Evolutionary conservation across 805 yeast species (phyloP).

Genomic region (Candida pseudofarinosa): DNA sequence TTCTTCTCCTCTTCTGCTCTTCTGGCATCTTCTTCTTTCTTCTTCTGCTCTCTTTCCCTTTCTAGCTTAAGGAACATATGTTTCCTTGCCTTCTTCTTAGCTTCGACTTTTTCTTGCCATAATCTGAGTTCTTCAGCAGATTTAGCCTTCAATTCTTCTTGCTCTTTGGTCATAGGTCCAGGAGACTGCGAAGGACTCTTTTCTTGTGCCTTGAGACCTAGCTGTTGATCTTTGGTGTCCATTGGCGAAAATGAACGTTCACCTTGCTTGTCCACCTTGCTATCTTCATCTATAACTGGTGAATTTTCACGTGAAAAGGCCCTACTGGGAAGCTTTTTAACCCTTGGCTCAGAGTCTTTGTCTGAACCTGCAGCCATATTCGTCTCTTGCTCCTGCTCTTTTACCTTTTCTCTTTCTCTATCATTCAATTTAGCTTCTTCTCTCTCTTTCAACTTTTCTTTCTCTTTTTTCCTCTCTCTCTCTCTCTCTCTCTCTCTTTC

Average conservation of each 20-base stretch:
- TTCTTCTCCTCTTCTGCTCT: constrained; percentile 25
- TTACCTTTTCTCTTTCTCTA: background rate
- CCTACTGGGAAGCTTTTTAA: constrained; percentile 6
- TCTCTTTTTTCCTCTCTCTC: constrained; percentile 4
- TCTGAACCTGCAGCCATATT: no score
- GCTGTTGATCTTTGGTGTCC: constrained; percentile 1
- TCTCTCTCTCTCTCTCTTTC: background rate
- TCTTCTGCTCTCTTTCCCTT: constrained; percentile 35
- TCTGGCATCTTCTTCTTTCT: constrained; percentile 34
- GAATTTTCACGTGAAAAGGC: constrained; percentile 11
- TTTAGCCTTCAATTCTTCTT: constrained; percentile 32
- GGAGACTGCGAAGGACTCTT: constrained; percentile 13
- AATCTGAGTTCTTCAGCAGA: constrained; percentile 37
- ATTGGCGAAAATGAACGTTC: constrained; percentile 9
- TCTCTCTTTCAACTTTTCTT: constrained; percentile 2
- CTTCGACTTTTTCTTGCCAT: constrained; percentile 43
- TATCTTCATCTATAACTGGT: constrained; percentile 8
- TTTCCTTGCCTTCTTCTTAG: constrained; percentile 38
- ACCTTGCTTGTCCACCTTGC: constrained; percentile 1
- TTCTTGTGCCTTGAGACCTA: background rate
- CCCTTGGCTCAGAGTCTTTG: constrained; percentile 4
- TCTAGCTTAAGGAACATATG: constrained; percentile 31
- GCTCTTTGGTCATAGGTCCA: constrained; percentile 28
- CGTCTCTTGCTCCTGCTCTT: background rate
- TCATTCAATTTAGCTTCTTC: background rate